Evolutionary conservation across 257 asterid genomes (phyloP), one percentile per base, ranked within the genome.

Genomic region (Primulina eburnea): DNA sequence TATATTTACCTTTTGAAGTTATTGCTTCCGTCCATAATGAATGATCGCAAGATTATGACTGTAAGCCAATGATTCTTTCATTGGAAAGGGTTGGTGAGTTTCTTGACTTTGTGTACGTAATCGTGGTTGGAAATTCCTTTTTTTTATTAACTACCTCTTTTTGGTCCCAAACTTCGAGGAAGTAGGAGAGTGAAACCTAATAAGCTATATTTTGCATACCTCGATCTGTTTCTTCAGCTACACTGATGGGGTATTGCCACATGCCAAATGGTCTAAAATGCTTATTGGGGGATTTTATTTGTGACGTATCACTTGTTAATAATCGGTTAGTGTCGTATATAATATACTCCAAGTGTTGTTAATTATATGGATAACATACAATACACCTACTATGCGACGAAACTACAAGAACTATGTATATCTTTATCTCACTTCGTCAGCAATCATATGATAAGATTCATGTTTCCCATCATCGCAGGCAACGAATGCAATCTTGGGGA

Each of bases 381-480:
- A 38, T 40, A 40, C 43, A 7, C 12, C 62, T 58, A 58, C 17
- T 58, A 9, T 24, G 0, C 17, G 0, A 30, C 43, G 16, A n/a
- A 17, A 32, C 67, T 11, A 40, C 52, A 40, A 40, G 17, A 40
- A 40, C 11, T 40, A 11, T 40, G 17, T 40, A 12, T n/a, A 68
- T 5, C 47, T 4, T 5, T 60, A 60, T 47, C 28, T 59, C 11
- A 38, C 33, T 58, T 43, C 30, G 21, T 53, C 20, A n/a, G 32
- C 59, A 30, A 32, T 24, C 0, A 17, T 50, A 21, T 33, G 52
- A 18, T 18, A 16, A 64, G 18, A 9, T 61, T 74, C 28, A 18
- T 62, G 71, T 79, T 61, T 75, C 62, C 77, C 69, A 10, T n/a
- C 73, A 5, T 66, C 16, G 60, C 86, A 92, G 98, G 96, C 89